These are phyloP conservation scores for Epichloe gansuensis DNA, from an alignment of 2,329 filamentous ascomycete genomes.

Conservation along the genomic window DNA sequence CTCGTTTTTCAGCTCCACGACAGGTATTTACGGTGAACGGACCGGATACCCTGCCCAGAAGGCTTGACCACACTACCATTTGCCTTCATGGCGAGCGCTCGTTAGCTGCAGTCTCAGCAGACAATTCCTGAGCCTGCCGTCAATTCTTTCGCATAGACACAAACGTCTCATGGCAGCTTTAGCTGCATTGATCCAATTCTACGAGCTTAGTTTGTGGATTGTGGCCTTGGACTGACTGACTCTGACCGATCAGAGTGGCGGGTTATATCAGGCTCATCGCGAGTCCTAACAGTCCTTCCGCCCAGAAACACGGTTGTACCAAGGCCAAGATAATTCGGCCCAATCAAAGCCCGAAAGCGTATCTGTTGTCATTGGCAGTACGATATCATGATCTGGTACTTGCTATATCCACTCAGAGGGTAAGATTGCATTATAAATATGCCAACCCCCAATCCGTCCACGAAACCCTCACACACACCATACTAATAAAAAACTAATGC, in stretches of 20 bases:
- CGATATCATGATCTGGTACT: slow-evolving; percentile 4
- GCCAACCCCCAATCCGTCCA: background rate
- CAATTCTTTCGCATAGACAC: no score
- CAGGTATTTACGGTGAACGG: background rate
- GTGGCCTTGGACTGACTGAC: no score
- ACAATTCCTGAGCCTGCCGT: background rate
- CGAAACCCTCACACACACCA: background rate
- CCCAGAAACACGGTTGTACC: background rate
- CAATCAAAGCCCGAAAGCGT: background rate
- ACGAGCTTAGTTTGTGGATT: no score
- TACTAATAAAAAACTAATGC: background rate
- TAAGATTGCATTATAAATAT: background rate
- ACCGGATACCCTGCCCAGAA: background rate
- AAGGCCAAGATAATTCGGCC: background rate
- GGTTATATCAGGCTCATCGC: no score
- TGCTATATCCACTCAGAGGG: slow-evolving; percentile 9
- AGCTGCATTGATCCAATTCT: background rate
- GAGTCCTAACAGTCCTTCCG: no score
- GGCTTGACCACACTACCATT: background rate
- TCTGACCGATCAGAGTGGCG: no score
- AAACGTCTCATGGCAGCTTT: background rate
- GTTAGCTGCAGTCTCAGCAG: background rate
- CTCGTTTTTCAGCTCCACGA: background rate
- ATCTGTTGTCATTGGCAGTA: background rate
- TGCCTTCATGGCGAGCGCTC: background rate